phyloP scores from a whole-genome alignment of 78 protist species.

The Dictyostelium intermedium region DNA sequence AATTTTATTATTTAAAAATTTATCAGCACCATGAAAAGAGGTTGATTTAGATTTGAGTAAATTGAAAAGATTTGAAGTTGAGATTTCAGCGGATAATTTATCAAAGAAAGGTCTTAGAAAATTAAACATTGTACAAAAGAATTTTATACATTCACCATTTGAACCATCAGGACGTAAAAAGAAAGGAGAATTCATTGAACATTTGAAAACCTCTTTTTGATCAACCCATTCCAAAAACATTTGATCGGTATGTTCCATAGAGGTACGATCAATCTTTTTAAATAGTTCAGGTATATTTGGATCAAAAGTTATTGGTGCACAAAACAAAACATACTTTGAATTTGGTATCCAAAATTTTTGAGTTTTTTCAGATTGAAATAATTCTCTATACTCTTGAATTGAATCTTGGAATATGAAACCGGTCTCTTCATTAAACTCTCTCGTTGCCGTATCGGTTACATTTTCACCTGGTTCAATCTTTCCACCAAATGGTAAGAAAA shows the following conservation, averaged over 20 bases:
- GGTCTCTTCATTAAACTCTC: conserved; percentile 57
- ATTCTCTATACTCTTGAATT: not conserved
- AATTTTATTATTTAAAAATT: not conserved
- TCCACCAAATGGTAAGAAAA: conserved; percentile 60
- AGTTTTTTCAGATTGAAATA: not conserved
- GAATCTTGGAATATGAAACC: conserved; percentile 11
- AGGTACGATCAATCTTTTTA: not conserved
- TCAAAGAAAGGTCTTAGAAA: not conserved
- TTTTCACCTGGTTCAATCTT: conserved; percentile 19
- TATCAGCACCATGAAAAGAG: too few relatives aligned
- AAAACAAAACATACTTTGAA: conserved; percentile 35
- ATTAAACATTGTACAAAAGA: conserved; percentile 9
- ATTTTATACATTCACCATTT: not conserved
- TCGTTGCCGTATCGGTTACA: not conserved
- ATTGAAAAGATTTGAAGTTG: not conserved
- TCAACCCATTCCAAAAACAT: conserved; percentile 51
- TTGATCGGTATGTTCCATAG: conserved; percentile 24
- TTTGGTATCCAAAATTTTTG: conserved; percentile 48
- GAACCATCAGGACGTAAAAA: conserved; percentile 12
- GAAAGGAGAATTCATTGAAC: not conserved
- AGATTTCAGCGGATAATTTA: not conserved
- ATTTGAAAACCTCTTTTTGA: not conserved
- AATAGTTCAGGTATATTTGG: not conserved
- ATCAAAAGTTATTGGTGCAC: not conserved
- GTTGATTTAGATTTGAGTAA: not conserved